Percentiles rank a stretch among this genome's conserved stretches.
These are phyloP conservation scores for Parastagonospora avenae DNA, from an alignment of 2,329 filamentous ascomycete species.

Conservation along the genomic window DNA sequence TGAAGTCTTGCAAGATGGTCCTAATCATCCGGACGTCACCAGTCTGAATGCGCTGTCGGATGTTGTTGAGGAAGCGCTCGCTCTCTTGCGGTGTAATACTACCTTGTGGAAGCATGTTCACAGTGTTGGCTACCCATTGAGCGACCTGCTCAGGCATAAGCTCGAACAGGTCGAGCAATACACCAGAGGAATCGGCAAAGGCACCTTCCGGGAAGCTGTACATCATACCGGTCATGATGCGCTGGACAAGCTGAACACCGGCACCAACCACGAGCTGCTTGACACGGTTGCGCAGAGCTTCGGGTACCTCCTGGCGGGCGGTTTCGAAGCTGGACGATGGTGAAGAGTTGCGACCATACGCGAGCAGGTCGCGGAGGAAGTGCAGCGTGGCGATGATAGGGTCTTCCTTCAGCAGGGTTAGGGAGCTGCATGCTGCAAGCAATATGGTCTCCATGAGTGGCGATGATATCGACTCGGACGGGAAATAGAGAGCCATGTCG, in stretches of 20 bases:
- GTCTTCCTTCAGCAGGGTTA: slow-evolving; percentile 88
- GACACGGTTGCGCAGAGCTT: slow-evolving; percentile 74
- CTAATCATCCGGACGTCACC: slow-evolving; percentile 79
- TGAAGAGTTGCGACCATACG: slow-evolving; percentile 79
- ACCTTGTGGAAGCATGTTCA: slow-evolving; percentile 81
- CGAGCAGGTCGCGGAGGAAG: slow-evolving; percentile 87
- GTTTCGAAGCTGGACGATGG: slow-evolving; percentile 66
- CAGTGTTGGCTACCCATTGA: slow-evolving; percentile 80
- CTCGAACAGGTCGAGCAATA: slow-evolving; percentile 88
- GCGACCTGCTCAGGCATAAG: slow-evolving; percentile 80
- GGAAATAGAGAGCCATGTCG: slow-evolving; percentile 92
- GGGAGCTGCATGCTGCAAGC: slow-evolving; percentile 81
- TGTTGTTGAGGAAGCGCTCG: slow-evolving; percentile 78
- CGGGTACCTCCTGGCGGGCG: slow-evolving; percentile 63
- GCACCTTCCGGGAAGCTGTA: slow-evolving; percentile 96
- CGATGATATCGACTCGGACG: slow-evolving; percentile 80
- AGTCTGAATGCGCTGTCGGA: slow-evolving; percentile 74
- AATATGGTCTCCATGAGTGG: slow-evolving; percentile 81
- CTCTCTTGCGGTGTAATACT: slow-evolving; percentile 75
- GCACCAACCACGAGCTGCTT: slow-evolving; percentile 72
- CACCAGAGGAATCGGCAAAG: slow-evolving; percentile 90
- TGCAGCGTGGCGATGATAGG: slow-evolving; percentile 90
- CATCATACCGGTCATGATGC: slow-evolving; percentile 97
- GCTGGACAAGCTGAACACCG: slow-evolving; percentile 81
- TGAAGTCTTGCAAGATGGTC: slow-evolving; percentile 91